phyloP scores from a whole-genome alignment of 1,139 yeast genomes.

The Suzukiozyma palmioleophila region DNA sequence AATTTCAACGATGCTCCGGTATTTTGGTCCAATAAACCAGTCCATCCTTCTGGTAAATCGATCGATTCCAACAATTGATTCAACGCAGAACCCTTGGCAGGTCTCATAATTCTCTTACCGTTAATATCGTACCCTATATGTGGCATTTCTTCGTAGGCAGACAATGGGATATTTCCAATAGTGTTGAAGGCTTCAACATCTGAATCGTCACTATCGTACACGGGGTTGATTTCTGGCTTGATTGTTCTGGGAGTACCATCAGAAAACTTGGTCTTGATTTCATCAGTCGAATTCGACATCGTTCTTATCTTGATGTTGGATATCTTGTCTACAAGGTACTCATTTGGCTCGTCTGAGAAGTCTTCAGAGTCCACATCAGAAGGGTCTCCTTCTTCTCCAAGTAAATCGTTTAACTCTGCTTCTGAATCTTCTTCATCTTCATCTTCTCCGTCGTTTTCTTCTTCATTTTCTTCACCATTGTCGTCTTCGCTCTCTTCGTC shows the following conservation, averaged over 20 bases:
- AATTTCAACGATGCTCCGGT: conserved; percentile 87
- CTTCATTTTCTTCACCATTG: conserved; percentile 25
- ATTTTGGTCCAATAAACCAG: conserved; percentile 86
- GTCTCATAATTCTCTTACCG: conserved; percentile 97
- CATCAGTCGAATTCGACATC: conserved; percentile 33
- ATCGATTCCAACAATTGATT: conserved; percentile 85
- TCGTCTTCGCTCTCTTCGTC: conserved; percentile 15
- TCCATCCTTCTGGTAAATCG: conserved; percentile 97
- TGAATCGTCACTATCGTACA: conserved; percentile 89
- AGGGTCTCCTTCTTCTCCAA: conserved; percentile 48
- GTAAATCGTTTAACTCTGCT: conserved; percentile 53
- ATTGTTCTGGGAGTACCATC: conserved; percentile 77
- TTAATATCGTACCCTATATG: conserved; percentile 96
- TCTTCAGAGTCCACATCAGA: conserved; percentile 36
- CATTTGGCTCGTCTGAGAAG: conserved; percentile 46
- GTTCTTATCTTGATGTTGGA: conserved; percentile 51
- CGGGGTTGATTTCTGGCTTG: conserved; percentile 88
- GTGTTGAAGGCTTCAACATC: conserved; percentile 84
- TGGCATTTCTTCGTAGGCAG: conserved; percentile 96
- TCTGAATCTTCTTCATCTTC: conserved; percentile 49
- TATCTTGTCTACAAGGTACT: conserved; percentile 52
- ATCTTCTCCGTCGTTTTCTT: conserved; percentile 23
- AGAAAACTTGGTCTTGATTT: conserved; percentile 53
- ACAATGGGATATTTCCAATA: conserved; percentile 86
- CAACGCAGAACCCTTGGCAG: conserved; percentile 93